These are phyloP conservation scores for Mycena leptocephala DNA, from an alignment of 768 basidiomycete genomes.

Conservation along the genomic window DNA sequence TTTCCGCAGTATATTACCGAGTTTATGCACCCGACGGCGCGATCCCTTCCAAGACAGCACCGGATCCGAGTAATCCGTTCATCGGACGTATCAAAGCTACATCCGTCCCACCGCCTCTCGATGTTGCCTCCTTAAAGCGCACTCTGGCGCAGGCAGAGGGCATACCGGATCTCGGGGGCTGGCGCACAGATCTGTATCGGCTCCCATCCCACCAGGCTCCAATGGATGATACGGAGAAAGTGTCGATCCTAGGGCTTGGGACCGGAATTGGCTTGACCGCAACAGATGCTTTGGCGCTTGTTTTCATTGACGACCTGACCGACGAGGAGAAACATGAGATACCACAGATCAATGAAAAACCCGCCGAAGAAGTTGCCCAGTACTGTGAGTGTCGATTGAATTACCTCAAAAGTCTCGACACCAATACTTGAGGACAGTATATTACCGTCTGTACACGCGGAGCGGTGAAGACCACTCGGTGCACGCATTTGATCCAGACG, in stretches of 20 bases:
- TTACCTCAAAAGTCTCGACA: too few relatives aligned
- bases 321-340: background rate
- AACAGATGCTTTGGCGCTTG: background rate
- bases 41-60: background rate
- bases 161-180: background rate
- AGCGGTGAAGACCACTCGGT: background rate
- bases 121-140: slow-evolving; percentile 6
- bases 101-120: slow-evolving; percentile 6
- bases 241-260: background rate
- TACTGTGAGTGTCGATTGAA: background rate
- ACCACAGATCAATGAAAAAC: background rate
- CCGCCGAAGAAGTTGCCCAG: background rate
- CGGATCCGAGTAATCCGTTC: background rate
- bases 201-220: background rate
- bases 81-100: slow-evolving; percentile 2
- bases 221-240: background rate
- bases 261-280: background rate
- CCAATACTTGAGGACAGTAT: background rate
- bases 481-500: background rate
- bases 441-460: slow-evolving; percentile 11
- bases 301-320: background rate
- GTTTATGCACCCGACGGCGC: slow-evolving; percentile 8
- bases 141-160: background rate
- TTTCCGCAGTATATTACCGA: slow-evolving; percentile 8
- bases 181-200: background rate